Evolutionary conservation across 73 alveolate species (phyloP).

Genomic region (Paraurostyla sp.): DNA sequence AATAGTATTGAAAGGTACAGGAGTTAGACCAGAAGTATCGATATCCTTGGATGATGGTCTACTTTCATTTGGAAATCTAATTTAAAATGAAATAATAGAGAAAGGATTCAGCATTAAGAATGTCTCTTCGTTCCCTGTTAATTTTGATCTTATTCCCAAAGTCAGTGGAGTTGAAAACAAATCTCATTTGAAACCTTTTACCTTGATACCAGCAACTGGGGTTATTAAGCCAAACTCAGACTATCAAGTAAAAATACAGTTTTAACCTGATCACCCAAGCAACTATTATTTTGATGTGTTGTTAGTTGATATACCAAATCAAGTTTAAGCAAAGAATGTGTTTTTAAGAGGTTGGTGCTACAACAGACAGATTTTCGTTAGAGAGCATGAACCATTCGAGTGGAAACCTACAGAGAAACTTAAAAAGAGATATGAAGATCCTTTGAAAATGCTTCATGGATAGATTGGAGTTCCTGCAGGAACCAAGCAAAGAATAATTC

Average conservation of each 20-base stretch:
- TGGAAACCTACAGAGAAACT: conserved; percentile 79
- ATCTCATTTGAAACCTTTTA: conserved; percentile 86
- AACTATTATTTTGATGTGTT: conserved; percentile 92
- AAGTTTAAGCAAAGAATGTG: conserved; percentile 89
- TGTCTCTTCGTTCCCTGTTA: conserved; percentile 92
- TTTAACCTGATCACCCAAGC: conserved; percentile 93
- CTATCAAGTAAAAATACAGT: conserved; percentile 83
- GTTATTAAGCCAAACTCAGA: conserved; percentile 88
- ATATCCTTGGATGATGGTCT: conserved; percentile 90
- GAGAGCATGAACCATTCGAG: conserved; percentile 87
- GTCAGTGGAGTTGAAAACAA: conserved; percentile 92
- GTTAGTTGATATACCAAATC: conserved; percentile 94
- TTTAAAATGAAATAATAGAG: conserved; percentile 90
- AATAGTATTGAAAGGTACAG: conserved; percentile 92
- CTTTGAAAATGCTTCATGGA: conserved; percentile 16
- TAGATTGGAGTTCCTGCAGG: not conserved
- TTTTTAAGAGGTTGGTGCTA: conserved; percentile 94
- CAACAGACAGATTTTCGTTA: conserved; percentile 90
- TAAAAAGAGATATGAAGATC: conserved; percentile 82
- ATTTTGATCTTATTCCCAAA: conserved; percentile 79
- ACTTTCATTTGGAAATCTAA: conserved; percentile 88
- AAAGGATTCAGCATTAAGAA: conserved; percentile 87
- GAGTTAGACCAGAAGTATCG: conserved; percentile 97
- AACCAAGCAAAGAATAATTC: conserved; percentile 77
- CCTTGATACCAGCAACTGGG: conserved; percentile 94